Conservation (phyloP, 306 rosid genomes). For the Gleditsia sinensis region DNA sequence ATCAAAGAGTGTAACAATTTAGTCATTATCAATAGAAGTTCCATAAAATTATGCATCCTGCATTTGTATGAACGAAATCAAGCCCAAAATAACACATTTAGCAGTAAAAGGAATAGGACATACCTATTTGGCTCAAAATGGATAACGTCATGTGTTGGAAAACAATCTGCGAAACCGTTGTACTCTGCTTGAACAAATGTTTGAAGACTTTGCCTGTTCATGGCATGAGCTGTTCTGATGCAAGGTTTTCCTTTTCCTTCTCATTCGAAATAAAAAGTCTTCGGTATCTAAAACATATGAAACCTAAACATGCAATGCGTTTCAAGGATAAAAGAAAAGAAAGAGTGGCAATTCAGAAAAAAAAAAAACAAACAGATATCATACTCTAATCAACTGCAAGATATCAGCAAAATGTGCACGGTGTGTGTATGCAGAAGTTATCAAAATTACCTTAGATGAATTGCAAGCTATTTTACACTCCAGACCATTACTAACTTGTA, state of each 20-base stretch:
- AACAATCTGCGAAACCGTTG: constrained; percentile 70
- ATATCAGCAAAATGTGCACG: constrained; percentile 1
- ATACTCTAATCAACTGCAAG: constrained; percentile 25
- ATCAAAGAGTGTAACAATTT: background rate
- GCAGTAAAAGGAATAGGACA: constrained; percentile 25
- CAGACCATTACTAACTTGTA: constrained; percentile 76
- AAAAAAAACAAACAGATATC: constrained; percentile 9
- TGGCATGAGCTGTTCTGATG: constrained; percentile 47
- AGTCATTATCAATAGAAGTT: background rate
- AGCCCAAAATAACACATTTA: constrained; percentile 13
- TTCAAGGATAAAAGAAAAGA: constrained; percentile 25
- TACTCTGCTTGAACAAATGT: constrained; percentile 56
- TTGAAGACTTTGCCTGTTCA: constrained; percentile 53
- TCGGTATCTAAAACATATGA: constrained; percentile 97
- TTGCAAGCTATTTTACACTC: constrained; percentile 97
- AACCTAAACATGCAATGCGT: constrained; percentile 61
- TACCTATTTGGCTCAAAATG: constrained; percentile 70
- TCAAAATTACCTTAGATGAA: constrained; percentile 75
- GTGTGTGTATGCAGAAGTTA: constrained; percentile 3
- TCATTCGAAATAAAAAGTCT: constrained; percentile 72
- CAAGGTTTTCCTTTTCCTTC: constrained; percentile 56
- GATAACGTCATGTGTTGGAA: constrained; percentile 51
- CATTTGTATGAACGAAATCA: background rate
- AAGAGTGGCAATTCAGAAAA: constrained; percentile 35
- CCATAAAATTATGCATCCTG: background rate